Evolutionary conservation across 371 early-diverging fungal genomes (phyloP).

Genomic region (Dichotomocladium elegans): DNA sequence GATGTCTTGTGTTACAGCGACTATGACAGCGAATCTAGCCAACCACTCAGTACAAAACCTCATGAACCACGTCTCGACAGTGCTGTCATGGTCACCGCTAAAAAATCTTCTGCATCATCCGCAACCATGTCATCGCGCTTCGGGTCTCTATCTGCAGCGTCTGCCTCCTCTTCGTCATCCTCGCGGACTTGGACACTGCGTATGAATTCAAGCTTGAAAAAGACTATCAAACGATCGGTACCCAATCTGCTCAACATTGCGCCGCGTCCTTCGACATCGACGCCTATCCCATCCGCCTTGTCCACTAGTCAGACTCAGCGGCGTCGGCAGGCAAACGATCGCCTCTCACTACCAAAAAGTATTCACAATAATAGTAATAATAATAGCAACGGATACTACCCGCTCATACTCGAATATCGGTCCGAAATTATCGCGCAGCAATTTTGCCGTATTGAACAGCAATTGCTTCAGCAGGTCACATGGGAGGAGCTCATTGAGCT

Average conservation of each 20-base stretch:
- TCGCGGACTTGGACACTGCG: neutral
- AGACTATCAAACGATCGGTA: neutral
- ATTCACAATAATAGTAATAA: neutral
- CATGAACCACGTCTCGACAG: neutral
- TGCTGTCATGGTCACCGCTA: neutral
- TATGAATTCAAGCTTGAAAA: neutral
- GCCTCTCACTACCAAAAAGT: neutral
- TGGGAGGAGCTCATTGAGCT: conserved; percentile 59
- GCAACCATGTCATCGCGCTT: conserved; percentile 16
- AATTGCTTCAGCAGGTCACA: conserved; percentile 47
- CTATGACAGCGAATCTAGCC: neutral
- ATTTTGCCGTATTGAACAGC: conserved; percentile 51
- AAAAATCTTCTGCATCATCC: conserved; percentile 18
- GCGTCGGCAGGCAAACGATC: neutral
- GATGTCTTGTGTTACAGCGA: no score
- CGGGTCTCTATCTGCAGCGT: no score
- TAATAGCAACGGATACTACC: conserved; percentile 17
- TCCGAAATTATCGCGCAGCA: conserved; percentile 46
- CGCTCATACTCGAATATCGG: conserved; percentile 31
- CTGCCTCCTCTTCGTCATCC: neutral
- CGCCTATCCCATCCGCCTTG: neutral
- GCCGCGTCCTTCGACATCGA: neutral
- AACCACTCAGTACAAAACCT: neutral
- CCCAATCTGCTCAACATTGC: neutral
- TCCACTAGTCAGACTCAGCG: no score